Base-by-base conservation (phyloP, 129 eudicot genomes). In the Flaveria sonorensis region DNA sequence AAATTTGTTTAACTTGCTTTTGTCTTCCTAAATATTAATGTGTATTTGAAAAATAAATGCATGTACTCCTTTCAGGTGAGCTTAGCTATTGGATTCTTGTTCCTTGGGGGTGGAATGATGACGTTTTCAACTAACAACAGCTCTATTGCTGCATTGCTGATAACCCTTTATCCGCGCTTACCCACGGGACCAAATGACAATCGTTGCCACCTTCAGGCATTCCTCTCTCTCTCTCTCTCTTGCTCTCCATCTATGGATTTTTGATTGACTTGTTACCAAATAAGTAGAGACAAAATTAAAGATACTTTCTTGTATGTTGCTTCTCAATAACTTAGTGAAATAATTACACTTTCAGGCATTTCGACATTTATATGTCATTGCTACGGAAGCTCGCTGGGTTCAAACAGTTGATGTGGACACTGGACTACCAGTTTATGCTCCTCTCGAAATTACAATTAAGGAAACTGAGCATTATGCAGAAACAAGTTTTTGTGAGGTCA, bases 131-230 rank as follows among this genome's bases (percentile, higher is more conserved):
- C 92, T 43, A 85, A 88, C 89, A 94, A 87, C 80, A 86, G 85
- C 78, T 85, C 97, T 64, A 71, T 94, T 75, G 97, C 97, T 68
- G 90, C 93, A 14, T 89, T 94, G 82, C 78, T 94, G 67, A 86
- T 89, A 81, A 86, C 99, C 70, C 84, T 94, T 21, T 94, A 91
- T 85, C 99, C 99, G 15, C 96, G 99, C 72, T 85, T 94, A 77
- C 99, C 99, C 45, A 91, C 93, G 18, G 99, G 99, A 53, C 97
- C 99, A 81, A 94, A 94, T 86, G 99, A 94, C 81, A 94, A 94
- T 73, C 88, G 99, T 36, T 94, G 99, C 76, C 99, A 94, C 84
- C 97, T 94, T 77, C 99, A 94, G 98, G 98, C 88, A 9, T 26
- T 26, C 45, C 21, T 43, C 52, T 65, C 73, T 19, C 75, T 32